Conservation (phyloP, 768 basidiomycete species). For the Auriscalpium vulgare region DNA sequence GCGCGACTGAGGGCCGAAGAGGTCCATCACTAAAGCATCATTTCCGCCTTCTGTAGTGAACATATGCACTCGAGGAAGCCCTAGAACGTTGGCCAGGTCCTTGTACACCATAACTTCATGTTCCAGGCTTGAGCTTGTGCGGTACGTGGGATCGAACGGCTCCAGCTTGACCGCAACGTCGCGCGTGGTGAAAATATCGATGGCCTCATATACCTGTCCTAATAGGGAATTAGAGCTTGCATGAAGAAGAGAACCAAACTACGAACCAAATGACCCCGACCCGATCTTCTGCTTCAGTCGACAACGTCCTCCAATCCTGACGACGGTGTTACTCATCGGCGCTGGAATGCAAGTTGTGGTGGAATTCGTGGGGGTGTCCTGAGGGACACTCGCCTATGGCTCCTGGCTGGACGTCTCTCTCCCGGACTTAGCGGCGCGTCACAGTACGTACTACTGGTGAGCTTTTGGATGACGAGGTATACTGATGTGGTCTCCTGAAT, state of each 20-base stretch:
- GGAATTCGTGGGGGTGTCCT: no score
- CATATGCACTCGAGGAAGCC: slow-evolving; percentile 13
- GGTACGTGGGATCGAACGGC: not conserved
- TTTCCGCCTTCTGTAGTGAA: slow-evolving; percentile 9
- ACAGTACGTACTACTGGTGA: no score
- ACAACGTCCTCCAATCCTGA: not conserved
- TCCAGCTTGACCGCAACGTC: slow-evolving; percentile 16
- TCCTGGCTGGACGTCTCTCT: no score
- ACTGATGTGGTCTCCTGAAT: no score
- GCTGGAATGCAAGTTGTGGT: no score
- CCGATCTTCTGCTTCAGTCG: not conserved
- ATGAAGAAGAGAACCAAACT: not conserved
- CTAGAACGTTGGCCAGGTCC: slow-evolving; percentile 7
- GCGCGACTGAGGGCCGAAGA: slow-evolving; percentile 14
- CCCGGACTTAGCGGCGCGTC: no score
- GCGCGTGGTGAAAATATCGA: slow-evolving; percentile 7
- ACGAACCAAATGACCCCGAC: not conserved
- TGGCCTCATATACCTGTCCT: slow-evolving; percentile 4
- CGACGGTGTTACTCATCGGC: no score
- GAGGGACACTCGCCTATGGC: no score
- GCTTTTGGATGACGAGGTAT: no score
- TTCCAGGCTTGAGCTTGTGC: not conserved
- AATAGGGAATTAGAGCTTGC: not conserved
- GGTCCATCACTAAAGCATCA: slow-evolving; percentile 16
- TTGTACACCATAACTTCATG: slow-evolving; percentile 17